Conservation (phyloP, 2,329 filamentous ascomycete genomes). For the Talaromyces amestolkiae region DNA sequence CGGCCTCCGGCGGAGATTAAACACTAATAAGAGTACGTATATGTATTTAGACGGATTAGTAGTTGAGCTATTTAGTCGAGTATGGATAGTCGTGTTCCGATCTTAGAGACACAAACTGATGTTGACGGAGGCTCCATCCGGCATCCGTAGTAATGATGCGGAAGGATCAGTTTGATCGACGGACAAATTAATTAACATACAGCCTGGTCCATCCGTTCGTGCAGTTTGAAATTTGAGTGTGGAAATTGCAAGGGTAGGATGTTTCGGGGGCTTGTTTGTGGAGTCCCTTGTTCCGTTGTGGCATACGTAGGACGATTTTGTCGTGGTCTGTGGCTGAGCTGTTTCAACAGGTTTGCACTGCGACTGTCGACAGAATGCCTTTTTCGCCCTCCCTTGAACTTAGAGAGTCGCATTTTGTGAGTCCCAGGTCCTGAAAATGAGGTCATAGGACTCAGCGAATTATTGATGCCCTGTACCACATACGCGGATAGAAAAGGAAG, state of each 20-base stretch:
- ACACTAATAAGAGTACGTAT: background rate
- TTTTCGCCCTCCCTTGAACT: background rate
- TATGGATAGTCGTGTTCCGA: background rate
- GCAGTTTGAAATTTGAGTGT: background rate
- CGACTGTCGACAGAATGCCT: background rate
- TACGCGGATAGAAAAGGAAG: background rate
- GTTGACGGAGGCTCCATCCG: background rate
- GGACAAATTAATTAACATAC: background rate
- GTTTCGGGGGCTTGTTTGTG: background rate
- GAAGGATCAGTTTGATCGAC: slow-evolving; percentile 7
- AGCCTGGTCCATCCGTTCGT: slow-evolving; percentile 5
- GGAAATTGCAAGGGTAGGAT: background rate
- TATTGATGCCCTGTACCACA: slow-evolving; percentile 7
- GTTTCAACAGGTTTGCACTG: background rate
- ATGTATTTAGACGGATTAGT: background rate
- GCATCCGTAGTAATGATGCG: background rate
- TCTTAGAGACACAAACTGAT: background rate
- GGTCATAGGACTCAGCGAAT: background rate
- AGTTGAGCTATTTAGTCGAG: background rate
- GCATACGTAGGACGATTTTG: background rate
- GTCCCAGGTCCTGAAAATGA: background rate
- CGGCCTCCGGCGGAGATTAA: background rate
- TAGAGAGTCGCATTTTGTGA: background rate
- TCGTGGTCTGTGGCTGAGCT: background rate
- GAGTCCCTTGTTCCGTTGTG: background rate